phyloP scores from a whole-genome alignment of 2,329 filamentous ascomycete genomes.

The Trichoderma afroharzianum region DNA sequence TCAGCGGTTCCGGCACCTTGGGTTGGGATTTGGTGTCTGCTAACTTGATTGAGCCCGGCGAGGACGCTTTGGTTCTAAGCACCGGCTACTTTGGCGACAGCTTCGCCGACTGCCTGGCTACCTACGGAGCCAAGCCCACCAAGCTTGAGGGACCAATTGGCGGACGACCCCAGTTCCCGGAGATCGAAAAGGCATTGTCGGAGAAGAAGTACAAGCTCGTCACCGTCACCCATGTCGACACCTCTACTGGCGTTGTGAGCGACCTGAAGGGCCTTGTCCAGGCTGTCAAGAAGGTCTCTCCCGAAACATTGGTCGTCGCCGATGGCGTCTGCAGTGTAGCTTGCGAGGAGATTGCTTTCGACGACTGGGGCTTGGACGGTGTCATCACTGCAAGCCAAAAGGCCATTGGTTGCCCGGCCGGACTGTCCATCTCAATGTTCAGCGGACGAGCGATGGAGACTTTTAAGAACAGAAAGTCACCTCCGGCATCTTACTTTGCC shows the following conservation, averaged over 20 bases:
- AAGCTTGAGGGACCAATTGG: conserved; percentile 88
- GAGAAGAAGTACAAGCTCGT: conserved; percentile 92
- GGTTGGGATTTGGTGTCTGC: conserved; percentile 97
- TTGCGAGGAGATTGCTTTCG: conserved; percentile 92
- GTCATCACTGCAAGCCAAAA: conserved; percentile 96
- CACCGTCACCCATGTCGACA: conserved; percentile 96
- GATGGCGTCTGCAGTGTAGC: conserved; percentile 98
- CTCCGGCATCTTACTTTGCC: conserved; percentile 86
- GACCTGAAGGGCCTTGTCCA: conserved; percentile 83
- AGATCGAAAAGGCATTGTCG: conserved; percentile 83
- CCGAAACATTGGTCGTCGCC: conserved; percentile 85
- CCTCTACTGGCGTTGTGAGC: conserved; percentile 90
- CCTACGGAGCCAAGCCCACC: conserved; percentile 86
- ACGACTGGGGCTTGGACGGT: conserved; percentile 88
- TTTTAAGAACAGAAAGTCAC: conserved; percentile 76
- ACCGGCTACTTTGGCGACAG: conserved; percentile 97
- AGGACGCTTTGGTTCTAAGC: conserved; percentile 88
- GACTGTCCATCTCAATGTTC: conserved; percentile 90
- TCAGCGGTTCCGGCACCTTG: conserved; percentile 91
- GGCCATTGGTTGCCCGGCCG: conserved; percentile 92
- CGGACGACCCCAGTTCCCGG: conserved; percentile 76
- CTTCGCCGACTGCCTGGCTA: conserved; percentile 86
- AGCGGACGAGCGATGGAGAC: conserved; percentile 81
- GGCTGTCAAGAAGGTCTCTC: conserved; percentile 79
- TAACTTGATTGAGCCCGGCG: conserved; percentile 84